Percentiles rank a stretch among this genome's conserved stretches.
phyloP scores from a whole-genome alignment of 805 yeast species.

The Cyberlindnera xishuangbannaensis region DNA sequence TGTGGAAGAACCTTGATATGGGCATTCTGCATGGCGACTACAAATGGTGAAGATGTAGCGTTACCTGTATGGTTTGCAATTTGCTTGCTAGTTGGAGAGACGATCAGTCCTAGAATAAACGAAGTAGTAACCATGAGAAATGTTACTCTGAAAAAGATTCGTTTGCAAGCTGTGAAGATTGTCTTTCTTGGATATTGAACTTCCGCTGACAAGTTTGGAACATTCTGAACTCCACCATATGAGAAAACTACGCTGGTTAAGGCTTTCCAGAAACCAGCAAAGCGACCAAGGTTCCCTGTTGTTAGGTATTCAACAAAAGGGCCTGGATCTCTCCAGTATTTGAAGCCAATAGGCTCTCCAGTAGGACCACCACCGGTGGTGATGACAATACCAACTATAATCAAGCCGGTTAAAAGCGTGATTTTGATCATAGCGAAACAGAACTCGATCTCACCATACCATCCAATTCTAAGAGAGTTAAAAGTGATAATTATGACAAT shows the following conservation, averaged over 20 bases:
- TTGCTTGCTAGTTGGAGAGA: constrained; percentile 25
- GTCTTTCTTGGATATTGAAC: constrained; percentile 47
- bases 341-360: constrained; percentile 30
- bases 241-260: constrained; percentile 54
- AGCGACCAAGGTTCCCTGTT: constrained; percentile 44
- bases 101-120: constrained; percentile 28
- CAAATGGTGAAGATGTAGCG: constrained; percentile 32
- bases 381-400: constrained; percentile 41
- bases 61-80: constrained; percentile 26
- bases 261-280: constrained; percentile 54
- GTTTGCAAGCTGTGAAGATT: constrained; percentile 50
- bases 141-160: constrained; percentile 26
- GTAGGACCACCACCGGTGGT: constrained; percentile 37
- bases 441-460: constrained; percentile 47
- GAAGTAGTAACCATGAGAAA: constrained; percentile 25
- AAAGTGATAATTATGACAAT: constrained; percentile 29
- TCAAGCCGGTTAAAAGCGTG: constrained; percentile 38
- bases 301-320: constrained; percentile 24
- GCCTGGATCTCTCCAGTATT: constrained; percentile 31
- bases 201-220: constrained; percentile 48
- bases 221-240: constrained; percentile 50
- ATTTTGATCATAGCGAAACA: constrained; percentile 37
- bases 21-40: constrained; percentile 42
- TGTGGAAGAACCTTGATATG: constrained; percentile 30
- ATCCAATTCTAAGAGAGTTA: constrained; percentile 32